phyloP scores from a whole-genome alignment of 192 early-diverging fungal genomes.

The Gamsiella multidivaricata region DNA sequence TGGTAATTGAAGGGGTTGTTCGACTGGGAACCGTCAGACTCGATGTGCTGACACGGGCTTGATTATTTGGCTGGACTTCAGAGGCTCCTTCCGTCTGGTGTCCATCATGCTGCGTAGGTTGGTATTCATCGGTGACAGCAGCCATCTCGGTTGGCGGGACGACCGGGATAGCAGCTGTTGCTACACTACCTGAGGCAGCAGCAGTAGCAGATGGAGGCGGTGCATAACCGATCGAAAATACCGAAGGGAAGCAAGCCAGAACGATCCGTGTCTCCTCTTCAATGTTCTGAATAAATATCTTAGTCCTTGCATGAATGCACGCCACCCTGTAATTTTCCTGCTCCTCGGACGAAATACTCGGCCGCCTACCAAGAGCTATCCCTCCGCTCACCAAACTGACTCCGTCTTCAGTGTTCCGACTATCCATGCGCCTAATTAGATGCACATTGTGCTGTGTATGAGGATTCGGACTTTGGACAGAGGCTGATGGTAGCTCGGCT shows the following conservation, averaged over 20 bases:
- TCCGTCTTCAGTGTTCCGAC: conserved; percentile 14
- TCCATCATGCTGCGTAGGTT: neutral
- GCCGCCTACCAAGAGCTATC: neutral
- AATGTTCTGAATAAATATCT: conserved; percentile 42
- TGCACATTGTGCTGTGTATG: neutral
- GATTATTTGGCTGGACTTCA: conserved; percentile 6
- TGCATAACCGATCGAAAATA: conserved; percentile 30
- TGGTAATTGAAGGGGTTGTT: conserved; percentile 41
- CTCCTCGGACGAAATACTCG: conserved; percentile 7
- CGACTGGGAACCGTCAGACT: conserved; percentile 11
- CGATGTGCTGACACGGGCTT: conserved; percentile 7
- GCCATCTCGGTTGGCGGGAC: neutral
- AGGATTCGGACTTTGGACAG: neutral
- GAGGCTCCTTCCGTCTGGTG: neutral
- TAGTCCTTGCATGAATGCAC: conserved; percentile 20
- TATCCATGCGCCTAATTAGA: conserved; percentile 15
- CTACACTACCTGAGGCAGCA: neutral
- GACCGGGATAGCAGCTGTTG: neutral
- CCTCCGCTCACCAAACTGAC: conserved; percentile 1
- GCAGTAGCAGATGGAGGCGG: neutral
- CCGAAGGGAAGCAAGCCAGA: conserved; percentile 33
- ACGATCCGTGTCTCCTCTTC: conserved; percentile 37
- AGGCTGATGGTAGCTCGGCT: neutral
- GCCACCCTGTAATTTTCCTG: conserved; percentile 29
- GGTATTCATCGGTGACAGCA: neutral